These are phyloP conservation scores for Ceratorhiza oryzae-sativae DNA, from an alignment of 1,284 basidiomycete genomes.

Conservation along the genomic window DNA sequence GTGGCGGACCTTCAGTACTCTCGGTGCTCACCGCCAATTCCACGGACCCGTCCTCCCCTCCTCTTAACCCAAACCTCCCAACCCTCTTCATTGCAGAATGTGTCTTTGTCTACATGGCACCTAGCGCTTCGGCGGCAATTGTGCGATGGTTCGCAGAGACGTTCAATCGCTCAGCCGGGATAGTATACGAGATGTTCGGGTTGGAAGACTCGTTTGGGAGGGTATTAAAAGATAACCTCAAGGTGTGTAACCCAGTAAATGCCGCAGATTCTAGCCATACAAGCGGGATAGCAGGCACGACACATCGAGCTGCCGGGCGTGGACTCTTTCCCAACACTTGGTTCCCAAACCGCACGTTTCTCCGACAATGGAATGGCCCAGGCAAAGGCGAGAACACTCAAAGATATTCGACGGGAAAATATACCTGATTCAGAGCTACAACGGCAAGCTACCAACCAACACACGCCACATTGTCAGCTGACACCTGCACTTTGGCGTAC, in stretches of 20 bases:
- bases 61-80: slow-evolving; percentile 71
- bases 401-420: slow-evolving; percentile 67
- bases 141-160: slow-evolving; percentile 76
- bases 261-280: background rate
- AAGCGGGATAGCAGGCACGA: slow-evolving; percentile 61
- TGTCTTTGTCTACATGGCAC: slow-evolving; percentile 87
- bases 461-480: background rate
- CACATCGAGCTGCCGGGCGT: slow-evolving; percentile 78
- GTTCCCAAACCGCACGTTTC: slow-evolving; percentile 71
- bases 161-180: slow-evolving; percentile 53
- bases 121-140: slow-evolving; percentile 64
- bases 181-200: slow-evolving; percentile 92
- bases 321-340: slow-evolving; percentile 63
- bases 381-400: slow-evolving; percentile 67
- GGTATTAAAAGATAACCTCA: slow-evolving; percentile 87
- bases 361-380: slow-evolving; percentile 61
- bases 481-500: background rate
- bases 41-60: slow-evolving; percentile 46
- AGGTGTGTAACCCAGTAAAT: slow-evolving; percentile 55
- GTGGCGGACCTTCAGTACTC: slow-evolving; percentile 52
- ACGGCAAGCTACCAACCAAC: slow-evolving; percentile 57
- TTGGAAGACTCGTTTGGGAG: slow-evolving; percentile 83
- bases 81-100: slow-evolving; percentile 91
- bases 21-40: slow-evolving; percentile 52
- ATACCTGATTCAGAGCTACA: slow-evolving; percentile 65